Evolutionary conservation across 2,329 filamentous ascomycete genomes (phyloP).

Genomic region (Sporothrix variecibatus): DNA sequence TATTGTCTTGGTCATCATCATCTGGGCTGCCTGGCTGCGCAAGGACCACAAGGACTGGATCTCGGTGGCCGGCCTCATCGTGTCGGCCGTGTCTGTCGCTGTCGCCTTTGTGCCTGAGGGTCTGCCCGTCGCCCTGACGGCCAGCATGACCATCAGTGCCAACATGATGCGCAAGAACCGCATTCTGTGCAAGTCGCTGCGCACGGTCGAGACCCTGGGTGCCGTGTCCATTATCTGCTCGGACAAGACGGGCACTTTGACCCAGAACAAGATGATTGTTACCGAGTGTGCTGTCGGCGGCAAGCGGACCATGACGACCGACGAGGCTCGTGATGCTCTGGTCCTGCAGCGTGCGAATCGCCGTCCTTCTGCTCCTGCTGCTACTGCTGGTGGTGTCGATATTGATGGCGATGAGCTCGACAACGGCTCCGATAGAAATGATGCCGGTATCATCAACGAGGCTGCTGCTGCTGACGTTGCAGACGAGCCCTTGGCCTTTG

Average conservation of each 20-base stretch:
- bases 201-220: constrained; percentile 75
- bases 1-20: constrained; percentile 63
- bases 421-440: constrained; percentile 21
- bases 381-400: background rate
- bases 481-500: constrained; percentile 32
- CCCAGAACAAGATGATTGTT: constrained; percentile 71
- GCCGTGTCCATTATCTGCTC: constrained; percentile 73
- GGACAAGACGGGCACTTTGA: constrained; percentile 75
- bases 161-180: constrained; percentile 76
- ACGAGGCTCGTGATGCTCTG: constrained; percentile 51
- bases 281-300: constrained; percentile 68
- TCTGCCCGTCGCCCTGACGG: constrained; percentile 68
- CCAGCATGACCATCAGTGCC: constrained; percentile 73
- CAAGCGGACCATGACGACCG: constrained; percentile 48
- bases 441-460: background rate
- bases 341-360: constrained; percentile 34
- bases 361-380: no score
- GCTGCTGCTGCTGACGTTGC: constrained; percentile 34
- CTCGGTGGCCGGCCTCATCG: constrained; percentile 69
- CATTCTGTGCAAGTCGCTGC: constrained; percentile 76
- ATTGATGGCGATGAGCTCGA: background rate
- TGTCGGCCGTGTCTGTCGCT: constrained; percentile 70
- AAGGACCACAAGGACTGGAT: constrained; percentile 70
- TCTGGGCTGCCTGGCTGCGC: constrained; percentile 73
- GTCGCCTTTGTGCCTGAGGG: constrained; percentile 78